Evolutionary conservation across 78 protist genomes (phyloP).

Genomic region (Dictyostelium brefeldianum): DNA sequence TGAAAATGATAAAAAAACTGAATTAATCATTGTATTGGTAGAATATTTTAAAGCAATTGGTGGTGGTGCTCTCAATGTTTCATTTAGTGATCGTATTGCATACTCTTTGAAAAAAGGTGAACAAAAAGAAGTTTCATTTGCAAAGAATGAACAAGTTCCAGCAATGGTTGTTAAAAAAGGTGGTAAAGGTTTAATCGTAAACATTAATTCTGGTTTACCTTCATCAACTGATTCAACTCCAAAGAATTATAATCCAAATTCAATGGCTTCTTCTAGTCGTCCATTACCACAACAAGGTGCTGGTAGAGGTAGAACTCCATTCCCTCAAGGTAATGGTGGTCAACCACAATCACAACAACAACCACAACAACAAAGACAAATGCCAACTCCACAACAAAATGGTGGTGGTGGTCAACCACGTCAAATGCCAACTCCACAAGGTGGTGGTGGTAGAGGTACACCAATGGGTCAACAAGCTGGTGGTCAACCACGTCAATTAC

Average conservation of each 20-base stretch:
- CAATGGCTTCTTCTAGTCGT: conserved; percentile 30
- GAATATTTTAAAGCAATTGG: conserved; percentile 69
- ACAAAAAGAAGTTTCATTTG: conserved; percentile 54
- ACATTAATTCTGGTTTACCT: conserved; percentile 75
- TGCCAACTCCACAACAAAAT: conserved; percentile 12
- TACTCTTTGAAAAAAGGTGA: conserved; percentile 80
- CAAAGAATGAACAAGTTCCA: conserved; percentile 56
- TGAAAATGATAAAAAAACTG: conserved; percentile 87
- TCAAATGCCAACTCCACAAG: background rate
- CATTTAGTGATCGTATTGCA: conserved; percentile 69
- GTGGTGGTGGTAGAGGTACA: conserved; percentile 31
- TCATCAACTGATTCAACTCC: conserved; percentile 87
- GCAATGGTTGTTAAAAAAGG: conserved; percentile 63
- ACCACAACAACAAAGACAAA: conserved; percentile 20
- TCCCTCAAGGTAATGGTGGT: background rate
- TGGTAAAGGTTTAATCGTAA: conserved; percentile 70
- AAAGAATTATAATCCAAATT: conserved; percentile 73
- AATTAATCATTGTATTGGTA: conserved; percentile 58
- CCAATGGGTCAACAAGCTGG: conserved; percentile 61
- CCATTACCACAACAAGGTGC: conserved; percentile 46
- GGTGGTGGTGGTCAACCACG: conserved; percentile 32
- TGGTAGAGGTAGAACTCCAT: conserved; percentile 23
- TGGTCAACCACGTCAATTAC: conserved; percentile 3
- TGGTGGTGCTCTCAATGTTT: conserved; percentile 58
- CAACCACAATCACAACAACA: conserved; percentile 31